Evolutionary conservation across 495 filamentous ascomycete genomes (phyloP).

Genomic region (Neurospora sublineolata): DNA sequence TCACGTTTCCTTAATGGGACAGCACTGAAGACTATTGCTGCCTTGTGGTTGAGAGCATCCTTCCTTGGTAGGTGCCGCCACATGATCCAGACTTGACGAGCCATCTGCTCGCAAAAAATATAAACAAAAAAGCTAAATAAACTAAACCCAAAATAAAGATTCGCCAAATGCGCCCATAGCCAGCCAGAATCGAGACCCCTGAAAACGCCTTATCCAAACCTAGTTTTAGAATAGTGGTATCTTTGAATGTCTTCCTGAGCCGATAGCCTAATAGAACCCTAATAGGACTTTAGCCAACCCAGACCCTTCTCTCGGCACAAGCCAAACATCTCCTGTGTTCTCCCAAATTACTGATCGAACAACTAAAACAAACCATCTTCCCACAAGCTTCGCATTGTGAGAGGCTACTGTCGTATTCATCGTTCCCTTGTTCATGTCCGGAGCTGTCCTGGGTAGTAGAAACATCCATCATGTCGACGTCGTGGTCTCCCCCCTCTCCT

Average conservation of each 20-base stretch:
- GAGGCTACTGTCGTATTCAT: constrained; percentile 6
- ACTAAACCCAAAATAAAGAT: background rate
- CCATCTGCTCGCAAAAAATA: background rate
- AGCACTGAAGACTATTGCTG: background rate
- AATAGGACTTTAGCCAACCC: constrained; percentile 5
- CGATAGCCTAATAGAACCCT: constrained; percentile 11
- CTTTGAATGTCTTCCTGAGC: background rate
- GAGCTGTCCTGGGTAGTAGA: background rate
- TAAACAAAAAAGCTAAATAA: background rate
- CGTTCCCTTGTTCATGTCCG: constrained; percentile 11
- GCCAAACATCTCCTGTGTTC: constrained; percentile 32
- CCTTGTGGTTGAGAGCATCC: background rate
- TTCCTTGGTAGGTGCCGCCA: background rate
- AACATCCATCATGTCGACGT: constrained; percentile 18
- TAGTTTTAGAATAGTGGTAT: background rate
- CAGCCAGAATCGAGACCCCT: background rate
- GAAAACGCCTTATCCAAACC: background rate
- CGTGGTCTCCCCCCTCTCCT: constrained; percentile 2
- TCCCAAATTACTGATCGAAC: constrained; percentile 36
- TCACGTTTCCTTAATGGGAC: background rate
- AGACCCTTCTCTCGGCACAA: constrained; percentile 27
- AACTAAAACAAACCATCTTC: constrained; percentile 37
- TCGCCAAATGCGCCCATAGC: background rate
- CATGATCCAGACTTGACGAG: background rate
- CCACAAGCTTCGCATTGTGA: constrained; percentile 26